These are phyloP conservation scores for Massariosphaeria phaeospora DNA, from an alignment of 495 filamentous ascomycete species.

Conservation along the genomic window DNA sequence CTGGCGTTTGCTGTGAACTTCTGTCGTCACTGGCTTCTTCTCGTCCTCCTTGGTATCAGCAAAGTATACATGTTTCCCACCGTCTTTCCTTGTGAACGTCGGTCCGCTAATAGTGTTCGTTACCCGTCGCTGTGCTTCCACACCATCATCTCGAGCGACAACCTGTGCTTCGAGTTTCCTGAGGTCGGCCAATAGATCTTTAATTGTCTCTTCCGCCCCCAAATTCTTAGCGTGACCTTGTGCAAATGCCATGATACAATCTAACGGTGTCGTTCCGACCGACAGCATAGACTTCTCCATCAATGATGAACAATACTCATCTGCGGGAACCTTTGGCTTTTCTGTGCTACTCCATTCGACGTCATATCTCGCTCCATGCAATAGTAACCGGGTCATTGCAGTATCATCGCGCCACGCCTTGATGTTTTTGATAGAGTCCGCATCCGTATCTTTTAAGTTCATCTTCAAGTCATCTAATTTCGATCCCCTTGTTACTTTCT, in stretches of 20 bases:
- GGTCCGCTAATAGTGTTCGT: not conserved
- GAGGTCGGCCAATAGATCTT: not conserved
- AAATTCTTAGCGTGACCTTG: not conserved
- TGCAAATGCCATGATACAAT: not conserved
- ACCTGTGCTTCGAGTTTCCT: too few species aligned
- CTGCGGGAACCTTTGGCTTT: not conserved
- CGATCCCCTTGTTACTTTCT: too few species aligned
- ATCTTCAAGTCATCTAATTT: too few species aligned
- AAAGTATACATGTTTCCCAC: not conserved
- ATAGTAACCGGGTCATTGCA: conserved; percentile 6
- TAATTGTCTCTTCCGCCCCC: not conserved
- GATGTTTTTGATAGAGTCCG: not conserved
- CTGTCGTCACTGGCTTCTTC: too few species aligned
- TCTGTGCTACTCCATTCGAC: conserved; percentile 37
- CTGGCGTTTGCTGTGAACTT: too few species aligned
- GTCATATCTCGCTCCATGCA: conserved; percentile 48
- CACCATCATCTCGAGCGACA: not conserved
- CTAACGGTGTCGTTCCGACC: conserved; percentile 4
- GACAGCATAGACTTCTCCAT: conserved; percentile 14
- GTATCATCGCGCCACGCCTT: not conserved
- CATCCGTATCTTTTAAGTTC: too few species aligned
- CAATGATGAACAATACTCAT: not conserved
- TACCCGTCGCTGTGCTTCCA: not conserved
- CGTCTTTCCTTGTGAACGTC: not conserved
- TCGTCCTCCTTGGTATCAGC: not conserved